Conservation (phyloP, 345 rosid genomes). For the Eucalyptus tenuipes region DNA sequence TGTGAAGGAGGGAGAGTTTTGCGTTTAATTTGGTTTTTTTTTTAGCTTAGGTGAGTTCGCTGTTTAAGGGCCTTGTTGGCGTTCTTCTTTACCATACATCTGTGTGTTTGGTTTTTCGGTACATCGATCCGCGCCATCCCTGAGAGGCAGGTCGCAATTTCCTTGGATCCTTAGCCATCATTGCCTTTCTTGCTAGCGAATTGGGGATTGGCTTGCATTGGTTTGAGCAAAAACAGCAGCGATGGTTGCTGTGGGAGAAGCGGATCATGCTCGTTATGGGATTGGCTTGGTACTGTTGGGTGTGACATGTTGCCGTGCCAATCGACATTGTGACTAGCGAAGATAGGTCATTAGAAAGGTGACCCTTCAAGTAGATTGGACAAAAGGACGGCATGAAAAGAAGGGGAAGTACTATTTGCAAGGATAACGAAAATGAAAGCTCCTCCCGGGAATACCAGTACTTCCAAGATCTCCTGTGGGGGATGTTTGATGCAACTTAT, state of each 20-base stretch:
- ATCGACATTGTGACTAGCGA: neutral
- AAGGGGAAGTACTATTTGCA: neutral
- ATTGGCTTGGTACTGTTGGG: neutral
- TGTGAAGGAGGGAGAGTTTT: neutral
- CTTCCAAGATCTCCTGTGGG: neutral
- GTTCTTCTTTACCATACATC: conserved; percentile 15
- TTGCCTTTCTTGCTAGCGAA: neutral
- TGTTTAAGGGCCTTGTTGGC: conserved; percentile 11
- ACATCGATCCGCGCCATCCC: neutral
- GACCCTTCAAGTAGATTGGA: neutral
- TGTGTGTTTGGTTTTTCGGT: neutral
- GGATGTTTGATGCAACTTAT: neutral
- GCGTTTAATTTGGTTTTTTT: neutral
- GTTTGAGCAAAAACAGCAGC: neutral
- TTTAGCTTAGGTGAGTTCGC: neutral
- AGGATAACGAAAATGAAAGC: neutral
- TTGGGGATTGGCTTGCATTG: neutral
- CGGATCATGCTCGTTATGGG: neutral
- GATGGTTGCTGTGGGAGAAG: neutral
- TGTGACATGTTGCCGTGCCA: neutral
- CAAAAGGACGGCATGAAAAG: neutral
- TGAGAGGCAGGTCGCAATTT: neutral
- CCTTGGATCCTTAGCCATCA: neutral
- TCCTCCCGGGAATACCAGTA: neutral
- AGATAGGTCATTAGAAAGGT: neutral